phyloP scores from a whole-genome alignment of 768 basidiomycete genomes.

The Coprinopsis strossmayeri region DNA sequence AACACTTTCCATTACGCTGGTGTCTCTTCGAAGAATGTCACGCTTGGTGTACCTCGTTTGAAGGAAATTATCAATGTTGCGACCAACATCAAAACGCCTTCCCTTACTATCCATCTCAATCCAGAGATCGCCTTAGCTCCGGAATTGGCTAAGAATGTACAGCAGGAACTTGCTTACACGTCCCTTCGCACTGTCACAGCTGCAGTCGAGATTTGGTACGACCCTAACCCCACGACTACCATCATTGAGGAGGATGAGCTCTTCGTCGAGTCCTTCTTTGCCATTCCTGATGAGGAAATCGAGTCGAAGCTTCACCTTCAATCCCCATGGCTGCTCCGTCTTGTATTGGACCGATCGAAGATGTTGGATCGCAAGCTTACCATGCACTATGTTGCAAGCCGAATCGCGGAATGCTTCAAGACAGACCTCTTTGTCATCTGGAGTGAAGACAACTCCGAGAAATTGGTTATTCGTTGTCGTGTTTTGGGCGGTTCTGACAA shows the following conservation, averaged over 20 bases:
- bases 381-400: slow-evolving; percentile 90
- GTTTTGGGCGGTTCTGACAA: slow-evolving; percentile 81
- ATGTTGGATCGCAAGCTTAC: slow-evolving; percentile 97
- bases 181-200: slow-evolving; percentile 91
- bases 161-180: slow-evolving; percentile 91
- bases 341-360: slow-evolving; percentile 93
- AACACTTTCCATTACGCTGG: slow-evolving; percentile 99
- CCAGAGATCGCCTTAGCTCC: slow-evolving; percentile 59
- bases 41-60: slow-evolving; percentile 96
- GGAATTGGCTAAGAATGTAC: slow-evolving; percentile 74
- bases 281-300: slow-evolving; percentile 95
- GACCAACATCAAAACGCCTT: slow-evolving; percentile 97
- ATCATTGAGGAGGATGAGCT: slow-evolving; percentile 94
- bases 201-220: slow-evolving; percentile 97
- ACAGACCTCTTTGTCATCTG: slow-evolving; percentile 96
- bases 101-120: slow-evolving; percentile 85
- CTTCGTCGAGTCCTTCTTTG: slow-evolving; percentile 99
- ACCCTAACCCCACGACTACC: slow-evolving; percentile 86
- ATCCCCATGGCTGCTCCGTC: slow-evolving; percentile 95
- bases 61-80: slow-evolving; percentile 99
- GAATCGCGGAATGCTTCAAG: slow-evolving; percentile 92
- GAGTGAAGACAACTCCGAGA: slow-evolving; percentile 98
- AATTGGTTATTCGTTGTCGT: slow-evolving; percentile 95
- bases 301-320: slow-evolving; percentile 86
- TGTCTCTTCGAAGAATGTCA: slow-evolving; percentile 99